Percentiles rank a stretch among this genome's conserved stretches.
Conservation (phyloP, 1,139 yeast species). For the Lodderomyces theae region DNA sequence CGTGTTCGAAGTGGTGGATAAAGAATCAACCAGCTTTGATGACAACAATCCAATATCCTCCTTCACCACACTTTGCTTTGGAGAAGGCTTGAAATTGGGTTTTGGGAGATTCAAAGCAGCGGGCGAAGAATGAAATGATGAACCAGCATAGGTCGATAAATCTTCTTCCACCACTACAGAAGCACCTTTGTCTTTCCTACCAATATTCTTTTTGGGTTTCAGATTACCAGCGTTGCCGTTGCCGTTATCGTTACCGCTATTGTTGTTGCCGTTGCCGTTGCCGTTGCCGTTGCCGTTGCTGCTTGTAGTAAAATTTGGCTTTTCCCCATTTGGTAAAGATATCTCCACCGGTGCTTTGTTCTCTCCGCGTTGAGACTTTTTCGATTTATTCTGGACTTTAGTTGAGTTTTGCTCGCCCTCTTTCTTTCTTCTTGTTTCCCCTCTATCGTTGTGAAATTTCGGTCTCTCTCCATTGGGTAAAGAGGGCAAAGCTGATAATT, state of each 20-base stretch:
- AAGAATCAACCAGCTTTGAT: slow-evolving; percentile 5
- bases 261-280: too few relatives aligned
- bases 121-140: slow-evolving; percentile 58
- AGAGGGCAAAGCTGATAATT: slow-evolving; percentile 16
- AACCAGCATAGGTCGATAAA: slow-evolving; percentile 47
- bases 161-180: slow-evolving; percentile 5
- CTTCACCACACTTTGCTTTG: slow-evolving; percentile 5
- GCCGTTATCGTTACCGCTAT: too few relatives aligned
- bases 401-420: slow-evolving; percentile 4
- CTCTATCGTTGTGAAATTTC: slow-evolving; percentile 20
- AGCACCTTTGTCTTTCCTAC: slow-evolving; percentile 20
- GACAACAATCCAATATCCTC: slow-evolving; percentile 1
- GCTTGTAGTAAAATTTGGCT: slow-evolving; percentile 26
- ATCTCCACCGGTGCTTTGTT: slow-evolving; percentile 9
- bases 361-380: not conserved
- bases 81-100: slow-evolving; percentile 42
- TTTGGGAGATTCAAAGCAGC: slow-evolving; percentile 56
- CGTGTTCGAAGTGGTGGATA: slow-evolving; percentile 9
- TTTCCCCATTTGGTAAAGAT: slow-evolving; percentile 32
- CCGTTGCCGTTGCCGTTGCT: too few relatives aligned
- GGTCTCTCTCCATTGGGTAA: slow-evolving; percentile 38
- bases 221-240: too few relatives aligned
- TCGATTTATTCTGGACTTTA: not conserved
- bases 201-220: slow-evolving; percentile 16
- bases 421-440: slow-evolving; percentile 16